Evolutionary conservation across 306 rosid species (phyloP), one percentile per base, ranked within the genome.

Genomic region (Mucuna pruriens): DNA sequence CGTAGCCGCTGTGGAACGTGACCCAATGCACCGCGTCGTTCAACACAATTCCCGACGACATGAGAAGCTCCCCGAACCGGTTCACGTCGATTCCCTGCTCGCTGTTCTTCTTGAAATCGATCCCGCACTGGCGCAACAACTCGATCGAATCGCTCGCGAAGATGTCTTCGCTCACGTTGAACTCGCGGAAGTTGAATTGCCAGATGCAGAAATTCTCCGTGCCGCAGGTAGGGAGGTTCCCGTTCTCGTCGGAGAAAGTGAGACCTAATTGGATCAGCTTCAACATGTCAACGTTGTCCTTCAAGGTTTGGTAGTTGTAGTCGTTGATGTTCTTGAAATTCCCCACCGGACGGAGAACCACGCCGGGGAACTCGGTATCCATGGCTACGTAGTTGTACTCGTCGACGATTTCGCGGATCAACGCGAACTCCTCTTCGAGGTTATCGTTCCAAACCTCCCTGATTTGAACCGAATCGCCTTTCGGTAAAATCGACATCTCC

Each of bases 301-400:
- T 94, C 88, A 94, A 75, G 2, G 98, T 92, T 58, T 86, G 94
- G 25, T 94, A 94, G 87, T 94, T 92, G 46, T 63, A 94, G 55
- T 94, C 97, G 25, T 87, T 94, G 40, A 91, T 91, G 74, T 90
- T 81, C 85, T 92, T 91, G 65, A 94, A 94, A n/a, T 82, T 84
- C 8, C 93, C 97, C 17, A 92, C 72, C 0, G 97, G 97, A 8
- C 98, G 97, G 81, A 91, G 97, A 74, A 94, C 98, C 10, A 94
- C 98, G 0, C 98, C 98, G 0, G 98, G 98, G 57, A 94, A 94
- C 89, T 94, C 98, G 0, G 98, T 92, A 31, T 94, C 98, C 98
- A 94, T 94, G 0, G 98, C 98, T 3, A 94, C 80, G 22, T 86
- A 92, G 81, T 81, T 85, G 49, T 12, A 92, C 11, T 64, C 23